phyloP scores from a whole-genome alignment of 2,329 filamentous ascomycete genomes.

The Meredithiella fracta region DNA sequence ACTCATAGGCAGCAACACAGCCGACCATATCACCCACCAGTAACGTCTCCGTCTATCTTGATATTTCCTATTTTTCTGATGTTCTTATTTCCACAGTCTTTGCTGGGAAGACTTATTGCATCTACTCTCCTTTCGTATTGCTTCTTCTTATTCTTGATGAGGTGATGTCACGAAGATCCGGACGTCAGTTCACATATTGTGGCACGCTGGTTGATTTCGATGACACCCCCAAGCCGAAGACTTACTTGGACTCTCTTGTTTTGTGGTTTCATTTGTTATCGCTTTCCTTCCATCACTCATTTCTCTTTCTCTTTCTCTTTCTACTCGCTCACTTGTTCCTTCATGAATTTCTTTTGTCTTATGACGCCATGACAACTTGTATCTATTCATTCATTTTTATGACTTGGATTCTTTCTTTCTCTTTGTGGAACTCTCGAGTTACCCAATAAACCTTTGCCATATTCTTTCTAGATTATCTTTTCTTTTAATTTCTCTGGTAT shows the following conservation, averaged over 20 bases:
- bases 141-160: not conserved
- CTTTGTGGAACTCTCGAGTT: no score
- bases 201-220: not conserved
- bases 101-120: not conserved
- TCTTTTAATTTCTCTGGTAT: no score
- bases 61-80: conserved; percentile 13
- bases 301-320: conserved; percentile 18
- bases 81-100: no score
- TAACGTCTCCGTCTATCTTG: not conserved
- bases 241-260: not conserved
- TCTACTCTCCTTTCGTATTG: not conserved
- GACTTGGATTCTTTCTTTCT: no score
- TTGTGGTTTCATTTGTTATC: not conserved
- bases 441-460: no score
- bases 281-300: conserved; percentile 1
- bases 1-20: no score
- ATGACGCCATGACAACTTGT: not conserved
- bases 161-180: not conserved
- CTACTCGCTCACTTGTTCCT: no score
- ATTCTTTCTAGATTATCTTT: no score
- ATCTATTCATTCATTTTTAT: not conserved
- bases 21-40: no score
- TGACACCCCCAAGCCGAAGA: not conserved
- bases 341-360: not conserved
- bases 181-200: not conserved